phyloP scores from a whole-genome alignment of 805 yeast species.

The Candida succiphila region DNA sequence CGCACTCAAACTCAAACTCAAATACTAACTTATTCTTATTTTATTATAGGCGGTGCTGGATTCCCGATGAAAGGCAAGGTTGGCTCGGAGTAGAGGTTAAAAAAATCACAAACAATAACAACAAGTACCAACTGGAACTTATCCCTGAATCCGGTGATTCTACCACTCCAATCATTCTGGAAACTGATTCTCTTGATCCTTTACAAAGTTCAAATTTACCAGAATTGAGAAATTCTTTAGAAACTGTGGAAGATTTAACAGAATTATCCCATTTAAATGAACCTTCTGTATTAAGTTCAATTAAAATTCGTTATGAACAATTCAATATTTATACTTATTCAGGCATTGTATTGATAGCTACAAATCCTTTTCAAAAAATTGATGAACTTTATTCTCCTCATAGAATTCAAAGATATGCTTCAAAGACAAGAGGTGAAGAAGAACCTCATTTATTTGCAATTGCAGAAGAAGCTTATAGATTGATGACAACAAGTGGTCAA shows the following conservation, averaged over 20 bases:
- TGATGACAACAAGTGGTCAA: constrained; percentile 77
- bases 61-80: constrained; percentile 62
- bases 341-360: constrained; percentile 93
- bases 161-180: constrained; percentile 36
- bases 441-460: constrained; percentile 97
- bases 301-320: constrained; percentile 79
- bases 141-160: constrained; percentile 37
- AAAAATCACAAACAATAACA: constrained; percentile 28
- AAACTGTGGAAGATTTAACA: constrained; percentile 91
- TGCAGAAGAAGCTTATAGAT: constrained; percentile 94
- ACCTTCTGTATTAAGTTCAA: constrained; percentile 93
- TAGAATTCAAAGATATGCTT: constrained; percentile 90
- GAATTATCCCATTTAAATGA: constrained; percentile 87
- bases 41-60: constrained; percentile 60
- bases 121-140: constrained; percentile 40
- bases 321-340: constrained; percentile 90
- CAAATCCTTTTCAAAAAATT: constrained; percentile 89
- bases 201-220: constrained; percentile 57
- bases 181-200: constrained; percentile 37
- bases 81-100: constrained; percentile 66
- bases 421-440: constrained; percentile 85
- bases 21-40: constrained; percentile 3
- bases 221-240: constrained; percentile 82
- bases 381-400: constrained; percentile 88
- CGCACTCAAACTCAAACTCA: no score